Evolutionary conservation across 2,329 filamentous ascomycete species (phyloP), one percentile per base, ranked within the genome.

Genomic region (Monosporascus sp.): DNA sequence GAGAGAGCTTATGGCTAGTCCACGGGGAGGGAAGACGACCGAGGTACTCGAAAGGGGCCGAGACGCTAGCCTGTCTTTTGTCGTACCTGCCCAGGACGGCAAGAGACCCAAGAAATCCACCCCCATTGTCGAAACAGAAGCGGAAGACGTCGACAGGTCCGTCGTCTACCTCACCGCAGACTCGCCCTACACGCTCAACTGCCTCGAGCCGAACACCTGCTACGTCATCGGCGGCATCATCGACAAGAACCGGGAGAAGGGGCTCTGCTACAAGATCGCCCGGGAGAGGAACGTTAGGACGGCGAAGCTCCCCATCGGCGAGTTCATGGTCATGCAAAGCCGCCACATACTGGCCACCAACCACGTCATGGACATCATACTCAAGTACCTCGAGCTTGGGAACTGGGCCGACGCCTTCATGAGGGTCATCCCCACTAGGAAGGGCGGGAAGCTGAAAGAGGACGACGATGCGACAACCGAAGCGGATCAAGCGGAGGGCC

Each of bases 341-440:
- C 84, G 94, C 34, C 84, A 87, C 62, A 90, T 99, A 5, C 75
- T 99, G 53, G 87, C 93, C 3, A 97, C 93, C 7, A 99, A 97
- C 67, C 94, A 99, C 66, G 94, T 99, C 1, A 83, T 94, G 47
- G 93, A 97, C 72, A 97, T 99, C 58, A 96, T 99, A 90, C 74
- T 96, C 46, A 86, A 85, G 60, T 99, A 92, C 91, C 72, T 99
- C 52, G 91, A 97, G 71, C 84, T 83, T 48, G 90, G 89, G 2
- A 88, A 97, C 69, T 99, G 94, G 94, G 92, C 87, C 1, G 78
- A 88, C 66, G 92, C 94, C 0, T 99, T 99, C 68, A 74, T 92
- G 72, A 80, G 83, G 49, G 91, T 95, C 3, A 92, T 99, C 61
- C 94, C 94, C 0, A 91, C 91, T 72, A 79, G 94, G 57, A 99